Evolutionary conservation across 805 yeast genomes (phyloP), one percentile per base, ranked within the genome.

Genomic region (Sugiyamaella smithiae): DNA sequence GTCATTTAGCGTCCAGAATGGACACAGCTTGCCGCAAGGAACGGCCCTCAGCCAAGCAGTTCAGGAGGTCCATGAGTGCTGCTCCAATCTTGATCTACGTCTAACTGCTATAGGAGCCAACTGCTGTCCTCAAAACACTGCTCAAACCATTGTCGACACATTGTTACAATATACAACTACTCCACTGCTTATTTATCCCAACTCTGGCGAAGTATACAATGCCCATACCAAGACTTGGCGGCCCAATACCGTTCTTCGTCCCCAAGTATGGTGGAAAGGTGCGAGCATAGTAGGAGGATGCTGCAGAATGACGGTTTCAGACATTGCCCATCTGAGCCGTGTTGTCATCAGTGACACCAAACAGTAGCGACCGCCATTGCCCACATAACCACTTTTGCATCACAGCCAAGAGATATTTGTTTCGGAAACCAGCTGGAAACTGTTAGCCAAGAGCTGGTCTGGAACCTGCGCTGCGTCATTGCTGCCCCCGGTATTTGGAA

Each of bases 191-290:
- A 73, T 80, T 1, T 86, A 85, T 62, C 95, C 95, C 7, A 87
- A 87, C 64, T 79, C 86, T 40, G 93, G 93, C 1, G 88, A 82
- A 59, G 62, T 70, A 6, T 84, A 82, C 60, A 80, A 81, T 56
- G 76, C 74, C 26, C 55, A 57, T 5, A 68, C 68, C 8, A 72
- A 76, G 50, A 57, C 49, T 5, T 78, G 83, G 82, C 42, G 52
- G 49, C 6, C 45, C 54, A 14, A 53, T 16, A 19, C 24, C 40
- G 31, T 17, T 14, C 4, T 12, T 16, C 4, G 14, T 16, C 7
- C 35, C 6, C 5, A 20, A 4, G 22, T 11, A 19, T 35, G 38
- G 38, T 29, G 33, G 33, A 35, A 11, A 35, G 38, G 38, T 5
- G 38, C 38, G 38, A 14, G 20, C 5, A 35, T 35, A 5, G 22